These are phyloP conservation scores for Dothistroma septosporum DNA, from an alignment of 2,329 filamentous ascomycete genomes.

Conservation along the genomic window DNA sequence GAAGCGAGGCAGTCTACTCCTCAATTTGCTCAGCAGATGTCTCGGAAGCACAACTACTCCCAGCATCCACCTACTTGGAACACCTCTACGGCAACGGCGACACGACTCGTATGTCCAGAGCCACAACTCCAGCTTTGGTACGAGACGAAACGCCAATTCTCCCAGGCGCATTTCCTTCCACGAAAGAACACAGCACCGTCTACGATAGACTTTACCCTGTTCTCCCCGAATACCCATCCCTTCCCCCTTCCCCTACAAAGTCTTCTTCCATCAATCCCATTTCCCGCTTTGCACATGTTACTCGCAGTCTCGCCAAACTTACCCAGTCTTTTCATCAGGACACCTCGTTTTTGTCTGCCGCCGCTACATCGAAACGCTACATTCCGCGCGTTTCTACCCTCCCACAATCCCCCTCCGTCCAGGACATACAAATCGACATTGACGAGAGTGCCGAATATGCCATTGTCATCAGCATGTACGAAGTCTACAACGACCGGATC, in stretches of 20 bases:
- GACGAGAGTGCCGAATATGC: constrained; percentile 74
- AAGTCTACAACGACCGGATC: constrained; percentile 97
- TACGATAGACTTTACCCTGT: constrained; percentile 32
- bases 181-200: constrained; percentile 21
- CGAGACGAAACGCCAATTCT: constrained; percentile 28
- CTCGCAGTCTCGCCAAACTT: constrained; percentile 30
- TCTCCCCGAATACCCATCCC: constrained; percentile 9
- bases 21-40: constrained; percentile 73
- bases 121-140: constrained; percentile 47
- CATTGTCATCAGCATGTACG: constrained; percentile 93
- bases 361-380: constrained; percentile 49
- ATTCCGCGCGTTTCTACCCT: constrained; percentile 67
- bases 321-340: constrained; percentile 31
- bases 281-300: constrained; percentile 13
- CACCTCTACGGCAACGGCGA: constrained; percentile 66
- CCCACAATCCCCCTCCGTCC: constrained; percentile 70
- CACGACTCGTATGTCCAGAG: constrained; percentile 41
- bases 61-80: constrained; percentile 74
- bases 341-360: constrained; percentile 38
- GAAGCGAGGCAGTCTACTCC: constrained; percentile 60
- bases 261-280: constrained; percentile 16
- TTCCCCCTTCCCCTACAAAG: constrained; percentile 18
- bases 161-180: constrained; percentile 28
- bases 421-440: constrained; percentile 61
- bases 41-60: constrained; percentile 73